Evolutionary conservation across 2,329 filamentous ascomycete genomes (phyloP).

Genomic region (Clarireedia monteithiana): DNA sequence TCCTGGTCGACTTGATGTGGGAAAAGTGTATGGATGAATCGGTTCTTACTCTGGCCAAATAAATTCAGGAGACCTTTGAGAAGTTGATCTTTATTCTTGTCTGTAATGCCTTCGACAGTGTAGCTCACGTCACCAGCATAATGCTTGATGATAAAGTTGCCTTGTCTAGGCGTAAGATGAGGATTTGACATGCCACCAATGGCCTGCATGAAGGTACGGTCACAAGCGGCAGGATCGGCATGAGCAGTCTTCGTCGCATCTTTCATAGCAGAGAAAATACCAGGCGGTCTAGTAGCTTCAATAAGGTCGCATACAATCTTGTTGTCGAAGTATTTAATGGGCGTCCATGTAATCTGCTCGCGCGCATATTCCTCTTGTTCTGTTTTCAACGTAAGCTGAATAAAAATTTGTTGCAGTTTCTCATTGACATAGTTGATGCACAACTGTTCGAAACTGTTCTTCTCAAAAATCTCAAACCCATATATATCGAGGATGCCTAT

Average conservation of each 20-base stretch:
- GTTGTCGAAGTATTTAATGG: slow-evolving; percentile 99
- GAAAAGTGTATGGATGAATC: slow-evolving; percentile 82
- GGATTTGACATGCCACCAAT: slow-evolving; percentile 86
- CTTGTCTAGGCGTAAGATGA: slow-evolving; percentile 85
- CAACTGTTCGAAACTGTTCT: slow-evolving; percentile 97
- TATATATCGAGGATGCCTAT: slow-evolving; percentile 99
- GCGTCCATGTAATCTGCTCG: slow-evolving; percentile 97
- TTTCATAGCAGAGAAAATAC: slow-evolving; percentile 92
- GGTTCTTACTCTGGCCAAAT: slow-evolving; percentile 74
- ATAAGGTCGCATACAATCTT: slow-evolving; percentile 98
- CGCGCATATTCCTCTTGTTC: slow-evolving; percentile 96
- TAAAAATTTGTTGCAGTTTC: slow-evolving; percentile 98
- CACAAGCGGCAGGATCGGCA: slow-evolving; percentile 87
- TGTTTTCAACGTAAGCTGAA: slow-evolving; percentile 90
- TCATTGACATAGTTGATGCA: slow-evolving; percentile 99
- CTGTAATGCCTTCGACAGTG: slow-evolving; percentile 91
- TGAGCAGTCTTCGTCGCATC: slow-evolving; percentile 98
- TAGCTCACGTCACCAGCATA: slow-evolving; percentile 97
- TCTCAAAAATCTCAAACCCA: slow-evolving; percentile 98
- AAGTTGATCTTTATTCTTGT: slow-evolving; percentile 98
- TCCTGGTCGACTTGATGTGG: slow-evolving; percentile 91
- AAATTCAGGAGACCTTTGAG: slow-evolving; percentile 89
- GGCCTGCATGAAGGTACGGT: slow-evolving; percentile 91
- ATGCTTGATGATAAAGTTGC: slow-evolving; percentile 97
- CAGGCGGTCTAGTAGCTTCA: slow-evolving; percentile 81